Base-by-base conservation (phyloP, 495 filamentous ascomycete genomes). In the Penicillium canariense region DNA sequence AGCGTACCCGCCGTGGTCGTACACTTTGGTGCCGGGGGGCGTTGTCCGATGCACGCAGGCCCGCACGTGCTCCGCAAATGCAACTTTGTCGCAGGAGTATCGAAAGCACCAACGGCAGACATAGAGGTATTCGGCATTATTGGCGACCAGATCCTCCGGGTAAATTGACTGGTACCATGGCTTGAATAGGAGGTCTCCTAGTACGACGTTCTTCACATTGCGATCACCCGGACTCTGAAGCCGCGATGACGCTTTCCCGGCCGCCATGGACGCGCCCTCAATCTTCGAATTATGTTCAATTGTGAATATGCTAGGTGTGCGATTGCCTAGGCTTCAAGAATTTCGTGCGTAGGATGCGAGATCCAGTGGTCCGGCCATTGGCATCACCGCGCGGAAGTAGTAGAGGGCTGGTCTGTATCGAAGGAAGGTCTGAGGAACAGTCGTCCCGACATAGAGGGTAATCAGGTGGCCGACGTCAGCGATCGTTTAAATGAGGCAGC, bases 91-190 rank as follows among this genome's bases (percentile, higher is more conserved):
- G 53, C 83, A 87, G 4, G 85, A 84, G 67, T 98, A 98, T 61
- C 88, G 90, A 77, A 97, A 97, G 73, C 94, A 98, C 79, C 83
- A 88, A 36, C 87, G 89, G 65, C 94, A 98, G 34, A 97, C 86
- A 56, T 91, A 96, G 9, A 98, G 77, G 45, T 83, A 73, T 31
- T 80, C 70, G 43, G 80, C 77, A 31, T 84, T 79, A 54, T 81
- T 83, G 32, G 81, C 83, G 20, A 90, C 77, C 14, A 92, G 79
- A 45, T 91, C 88, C 55, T 91, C 88, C 0, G 86, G 87, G 63
- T 91, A 91, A 58, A 84, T 77, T 22, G 83, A 91, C 22, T 88
- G 83, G 71, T 90, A 91, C 85, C 87, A 91, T 5, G 89, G 82
- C 46, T 81, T 79, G 75, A 94, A 90, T 15, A 81, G 79, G 8